Evolutionary conservation across 2,329 filamentous ascomycete species (phyloP), one percentile per base, ranked within the genome.

Genomic region (Harringtonia lauricola): DNA sequence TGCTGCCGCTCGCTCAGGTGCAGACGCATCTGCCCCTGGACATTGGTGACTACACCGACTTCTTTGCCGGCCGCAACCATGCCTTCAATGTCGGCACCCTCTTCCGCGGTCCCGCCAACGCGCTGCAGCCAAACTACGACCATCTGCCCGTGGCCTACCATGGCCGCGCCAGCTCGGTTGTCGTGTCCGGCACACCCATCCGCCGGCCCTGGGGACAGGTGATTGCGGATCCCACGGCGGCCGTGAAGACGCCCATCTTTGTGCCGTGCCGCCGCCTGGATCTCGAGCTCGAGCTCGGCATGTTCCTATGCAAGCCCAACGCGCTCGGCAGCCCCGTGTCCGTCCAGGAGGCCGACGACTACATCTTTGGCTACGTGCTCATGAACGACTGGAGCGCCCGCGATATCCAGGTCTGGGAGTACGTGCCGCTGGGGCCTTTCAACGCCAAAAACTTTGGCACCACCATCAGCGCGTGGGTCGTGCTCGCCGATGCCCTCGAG

Each of bases 371-470:
- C 14, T 70, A 86, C 22, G 86, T 92, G 1, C 63, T 94, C 45
- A 74, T 94, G 70, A 94, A 94, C 53, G 86, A 94, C 61, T 94
- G 86, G 86, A 86, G 81, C 43, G 86, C 86, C 5, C 69, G 86
- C 49, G 86, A 92, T 53, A 81, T 92, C 40, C 86, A 94, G 58
- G 74, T 74, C 1, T 92, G 84, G 84, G 86, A 94, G 61, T 89
- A 89, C 52, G 72, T 89, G 9, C 86, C 86, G 0, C 64, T 90
- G 8, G 86, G 86, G 0, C 86, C 86, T 0, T 90, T 92, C 64
- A 88, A 86, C 49, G 71, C 78, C 21, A 92, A 94, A 72, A 90
- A 89, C 59, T 90, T 92, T 55, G 82, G 73, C 4, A 86, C 83
- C 0, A 83, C 75, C 0, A 82, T 92, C 52, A 84, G 79, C 47